These are phyloP conservation scores for Lunularia cruciata DNA, from an alignment of 225 moss, liverwort and hornwort species.

Conservation along the genomic window DNA sequence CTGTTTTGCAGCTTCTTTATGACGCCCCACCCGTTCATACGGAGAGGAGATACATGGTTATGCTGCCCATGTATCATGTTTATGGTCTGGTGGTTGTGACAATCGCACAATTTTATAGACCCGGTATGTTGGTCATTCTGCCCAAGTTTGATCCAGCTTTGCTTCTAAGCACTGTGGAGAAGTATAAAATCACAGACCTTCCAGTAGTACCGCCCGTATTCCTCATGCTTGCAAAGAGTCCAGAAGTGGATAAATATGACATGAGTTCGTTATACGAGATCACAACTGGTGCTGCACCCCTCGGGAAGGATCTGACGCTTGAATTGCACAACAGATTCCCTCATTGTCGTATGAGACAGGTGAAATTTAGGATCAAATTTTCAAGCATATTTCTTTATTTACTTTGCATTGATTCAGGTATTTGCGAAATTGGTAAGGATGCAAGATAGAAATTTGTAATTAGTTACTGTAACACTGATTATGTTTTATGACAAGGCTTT, in stretches of 20 bases:
- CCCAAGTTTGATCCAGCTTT: conserved; percentile 41
- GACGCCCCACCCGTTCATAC: conserved; percentile 12
- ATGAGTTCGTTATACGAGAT: conserved; percentile 42
- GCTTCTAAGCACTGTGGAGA: conserved; percentile 35
- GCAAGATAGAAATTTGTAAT: too few relatives aligned
- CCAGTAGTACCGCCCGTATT: conserved; percentile 47
- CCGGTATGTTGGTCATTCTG: conserved; percentile 28
- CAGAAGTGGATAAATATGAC: conserved; percentile 38
- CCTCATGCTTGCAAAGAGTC: conserved; percentile 38
- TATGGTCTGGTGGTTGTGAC: conserved; percentile 43
- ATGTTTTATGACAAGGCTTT: too few relatives aligned
- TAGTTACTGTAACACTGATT: too few relatives aligned
- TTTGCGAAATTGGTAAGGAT: too few relatives aligned
- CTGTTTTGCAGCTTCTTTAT: conserved; percentile 29
- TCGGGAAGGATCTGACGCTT: conserved; percentile 42
- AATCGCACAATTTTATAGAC: conserved; percentile 36
- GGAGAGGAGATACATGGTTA: conserved; percentile 30
- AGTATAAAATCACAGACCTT: conserved; percentile 46
- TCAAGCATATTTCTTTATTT: too few relatives aligned
- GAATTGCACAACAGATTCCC: conserved; percentile 33
- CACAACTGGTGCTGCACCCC: conserved; percentile 47
- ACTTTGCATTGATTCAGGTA: too few relatives aligned
- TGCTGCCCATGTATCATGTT: conserved; percentile 51
- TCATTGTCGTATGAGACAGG: conserved; percentile 41
- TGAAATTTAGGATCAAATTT: background rate